Evolutionary conservation across 495 filamentous ascomycete species (phyloP).

Genomic region (Bombardia bombarda): DNA sequence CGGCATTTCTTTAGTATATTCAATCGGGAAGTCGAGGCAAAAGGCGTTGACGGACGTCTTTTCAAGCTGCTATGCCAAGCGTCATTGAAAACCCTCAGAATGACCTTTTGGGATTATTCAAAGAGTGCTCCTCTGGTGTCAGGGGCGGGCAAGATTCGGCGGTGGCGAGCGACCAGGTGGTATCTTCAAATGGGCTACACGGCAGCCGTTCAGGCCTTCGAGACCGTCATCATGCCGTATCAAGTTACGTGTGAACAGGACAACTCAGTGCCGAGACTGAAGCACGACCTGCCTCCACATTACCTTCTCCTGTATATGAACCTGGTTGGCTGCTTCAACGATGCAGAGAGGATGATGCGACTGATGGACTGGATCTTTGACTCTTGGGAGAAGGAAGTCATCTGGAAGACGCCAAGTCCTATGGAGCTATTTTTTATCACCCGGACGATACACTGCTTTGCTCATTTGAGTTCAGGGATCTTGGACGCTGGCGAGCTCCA

Average conservation of each 20-base stretch:
- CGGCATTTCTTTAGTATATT: conserved; percentile 12
- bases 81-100: conserved; percentile 13
- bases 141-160: no score
- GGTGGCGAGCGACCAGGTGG: no score
- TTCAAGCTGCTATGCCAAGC: conserved; percentile 15
- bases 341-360: conserved; percentile 24
- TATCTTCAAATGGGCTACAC: no score
- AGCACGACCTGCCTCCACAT: conserved; percentile 18
- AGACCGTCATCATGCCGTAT: background rate
- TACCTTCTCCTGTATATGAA: conserved; percentile 31
- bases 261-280: conserved; percentile 2
- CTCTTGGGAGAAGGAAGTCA: conserved; percentile 22
- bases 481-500: conserved; percentile 14
- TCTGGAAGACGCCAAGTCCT: no score
- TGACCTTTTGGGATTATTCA: background rate
- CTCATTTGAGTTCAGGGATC: no score
- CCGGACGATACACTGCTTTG: no score
- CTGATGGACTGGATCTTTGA: conserved; percentile 33
- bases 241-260: background rate
- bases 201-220: background rate
- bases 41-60: conserved; percentile 11
- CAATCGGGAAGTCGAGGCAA: conserved; percentile 1
- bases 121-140: background rate
- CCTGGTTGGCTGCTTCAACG: conserved; percentile 26
- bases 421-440: no score